Percentiles rank a stretch among this genome's conserved stretches.
Conservation (phyloP, 176 grass and related monocot species). For the Phyllostachys edulis region DNA sequence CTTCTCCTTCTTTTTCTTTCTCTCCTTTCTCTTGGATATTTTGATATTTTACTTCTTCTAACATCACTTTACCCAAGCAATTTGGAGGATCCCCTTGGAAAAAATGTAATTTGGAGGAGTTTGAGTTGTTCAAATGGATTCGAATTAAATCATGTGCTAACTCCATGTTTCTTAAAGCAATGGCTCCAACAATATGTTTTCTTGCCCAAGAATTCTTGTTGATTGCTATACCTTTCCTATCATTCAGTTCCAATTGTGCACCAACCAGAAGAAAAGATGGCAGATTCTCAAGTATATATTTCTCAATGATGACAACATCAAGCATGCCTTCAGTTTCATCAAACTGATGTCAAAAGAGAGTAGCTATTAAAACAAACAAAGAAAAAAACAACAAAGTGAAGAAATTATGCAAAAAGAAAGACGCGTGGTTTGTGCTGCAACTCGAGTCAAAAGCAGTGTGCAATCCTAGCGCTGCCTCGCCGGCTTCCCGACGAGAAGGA, state of each 20-base stretch:
- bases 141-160: background rate
- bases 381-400: background rate
- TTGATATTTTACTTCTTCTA: background rate
- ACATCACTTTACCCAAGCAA: background rate
- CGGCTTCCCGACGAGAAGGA: conserved; percentile 48
- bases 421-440: background rate
- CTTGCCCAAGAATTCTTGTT: background rate
- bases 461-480: conserved; percentile 6
- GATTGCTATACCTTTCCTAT: background rate
- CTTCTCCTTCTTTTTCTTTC: background rate
- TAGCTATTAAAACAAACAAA: background rate
- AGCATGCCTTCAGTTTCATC: background rate
- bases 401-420: background rate
- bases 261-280: background rate
- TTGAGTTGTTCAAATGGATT: background rate
- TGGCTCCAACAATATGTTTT: background rate
- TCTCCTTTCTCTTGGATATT: background rate
- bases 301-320: background rate
- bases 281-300: background rate
- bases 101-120: background rate
- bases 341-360: background rate
- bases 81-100: background rate
- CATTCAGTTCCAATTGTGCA: background rate
- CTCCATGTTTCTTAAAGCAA: background rate
- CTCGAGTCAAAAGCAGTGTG: conserved; percentile 9